A percentile compares a stretch with the other conserved stretches of the same genome.
phyloP scores from a whole-genome alignment of 129 eudicot genomes.

The Centella asiatica region DNA sequence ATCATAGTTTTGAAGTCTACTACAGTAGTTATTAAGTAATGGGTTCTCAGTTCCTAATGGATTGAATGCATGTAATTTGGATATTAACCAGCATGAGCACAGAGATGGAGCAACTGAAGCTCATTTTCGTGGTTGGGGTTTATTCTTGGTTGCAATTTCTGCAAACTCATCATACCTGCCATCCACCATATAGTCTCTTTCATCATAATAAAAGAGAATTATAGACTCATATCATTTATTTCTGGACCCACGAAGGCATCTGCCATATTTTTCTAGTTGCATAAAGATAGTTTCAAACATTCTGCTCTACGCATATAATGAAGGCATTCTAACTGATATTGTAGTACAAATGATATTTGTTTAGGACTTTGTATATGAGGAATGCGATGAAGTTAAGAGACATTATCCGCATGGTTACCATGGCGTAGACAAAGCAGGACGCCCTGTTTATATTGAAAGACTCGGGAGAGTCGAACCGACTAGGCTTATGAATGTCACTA shows the following conservation, averaged over 20 bases:
- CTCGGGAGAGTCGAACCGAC: slow-evolving; percentile 80
- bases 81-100: slow-evolving; percentile 9
- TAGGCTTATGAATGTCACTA: slow-evolving; percentile 84
- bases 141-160: not conserved
- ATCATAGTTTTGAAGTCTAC: not conserved
- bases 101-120: not conserved
- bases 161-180: not conserved
- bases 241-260: not conserved
- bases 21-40: not conserved
- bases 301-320: not conserved
- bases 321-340: slow-evolving; percentile 4
- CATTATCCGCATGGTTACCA: slow-evolving; percentile 95
- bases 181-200: not conserved
- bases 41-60: not conserved
- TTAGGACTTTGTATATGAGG: slow-evolving; percentile 76
- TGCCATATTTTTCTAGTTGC: not conserved
- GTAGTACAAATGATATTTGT: slow-evolving; percentile 6
- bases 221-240: not conserved
- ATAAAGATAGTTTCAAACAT: not conserved
- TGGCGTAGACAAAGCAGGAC: slow-evolving; percentile 85
- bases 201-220: not conserved
- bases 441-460: slow-evolving; percentile 89
- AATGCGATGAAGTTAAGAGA: slow-evolving; percentile 62
- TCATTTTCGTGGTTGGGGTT: not conserved
- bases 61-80: not conserved